These are phyloP conservation scores for Tolypocladium inflatum DNA, from an alignment of 2,329 filamentous ascomycete species.

Conservation along the genomic window DNA sequence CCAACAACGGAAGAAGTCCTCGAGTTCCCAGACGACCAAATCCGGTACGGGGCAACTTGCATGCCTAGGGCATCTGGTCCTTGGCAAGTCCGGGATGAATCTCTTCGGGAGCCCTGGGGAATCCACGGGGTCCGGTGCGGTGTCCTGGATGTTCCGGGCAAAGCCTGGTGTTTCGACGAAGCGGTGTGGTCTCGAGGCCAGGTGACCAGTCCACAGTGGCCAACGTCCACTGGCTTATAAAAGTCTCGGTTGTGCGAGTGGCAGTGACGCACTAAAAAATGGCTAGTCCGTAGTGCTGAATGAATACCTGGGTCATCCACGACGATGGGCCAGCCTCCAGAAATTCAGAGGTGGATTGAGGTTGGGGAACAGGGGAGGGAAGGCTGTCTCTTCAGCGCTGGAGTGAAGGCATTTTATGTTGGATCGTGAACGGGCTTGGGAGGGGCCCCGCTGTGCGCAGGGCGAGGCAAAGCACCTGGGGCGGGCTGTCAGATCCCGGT, in stretches of 20 bases:
- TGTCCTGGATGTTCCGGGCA: not conserved
- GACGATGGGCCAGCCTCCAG: not conserved
- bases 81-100: conserved; percentile 1
- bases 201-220: not conserved
- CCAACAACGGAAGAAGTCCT: not conserved
- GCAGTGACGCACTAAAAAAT: not conserved
- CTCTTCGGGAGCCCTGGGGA: not conserved
- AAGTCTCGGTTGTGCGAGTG: not conserved
- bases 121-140: not conserved
- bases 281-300: not conserved
- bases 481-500: conserved; percentile 1
- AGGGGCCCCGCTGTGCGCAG: not conserved
- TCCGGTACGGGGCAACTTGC: conserved; percentile 2
- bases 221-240: not conserved
- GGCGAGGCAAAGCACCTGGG: not conserved
- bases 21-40: conserved; percentile 4
- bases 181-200: not conserved
- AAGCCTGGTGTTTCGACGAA: not conserved
- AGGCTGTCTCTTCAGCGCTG: not conserved
- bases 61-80: conserved; percentile 6
- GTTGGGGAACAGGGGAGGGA: not conserved
- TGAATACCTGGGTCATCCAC: not conserved
- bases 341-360: not conserved
- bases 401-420: conserved; percentile 3
- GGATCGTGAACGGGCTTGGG: not conserved